A percentile compares a stretch with the other conserved stretches of the same genome.
These are phyloP conservation scores for Cladobotryum mycophilum DNA, from an alignment of 2,329 filamentous ascomycete species.

Conservation along the genomic window DNA sequence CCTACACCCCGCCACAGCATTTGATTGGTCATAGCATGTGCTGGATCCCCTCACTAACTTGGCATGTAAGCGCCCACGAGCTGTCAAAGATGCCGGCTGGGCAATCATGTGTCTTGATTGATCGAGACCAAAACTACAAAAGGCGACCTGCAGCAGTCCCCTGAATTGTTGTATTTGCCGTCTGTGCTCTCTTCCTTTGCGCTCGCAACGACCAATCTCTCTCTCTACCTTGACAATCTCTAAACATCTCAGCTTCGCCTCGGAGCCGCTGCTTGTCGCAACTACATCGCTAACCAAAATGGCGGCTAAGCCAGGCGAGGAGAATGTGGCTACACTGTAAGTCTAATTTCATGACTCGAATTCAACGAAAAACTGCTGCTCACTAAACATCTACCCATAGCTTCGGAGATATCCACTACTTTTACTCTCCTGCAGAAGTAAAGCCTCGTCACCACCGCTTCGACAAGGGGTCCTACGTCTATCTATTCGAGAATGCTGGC, in stretches of 20 bases:
- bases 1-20: background rate
- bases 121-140: background rate
- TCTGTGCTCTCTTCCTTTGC: too few species aligned
- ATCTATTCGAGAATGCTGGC: conserved; percentile 67
- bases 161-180: too few species aligned
- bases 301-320: conserved; percentile 43
- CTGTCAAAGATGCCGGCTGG: background rate
- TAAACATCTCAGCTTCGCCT: too few species aligned
- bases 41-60: conserved; percentile 9
- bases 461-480: conserved; percentile 73
- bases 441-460: conserved; percentile 74
- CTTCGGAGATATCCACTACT: conserved; percentile 75
- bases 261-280: background rate
- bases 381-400: conserved; percentile 33
- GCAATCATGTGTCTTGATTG: conserved; percentile 3
- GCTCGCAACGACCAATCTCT: too few species aligned
- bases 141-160: too few species aligned
- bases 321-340: conserved; percentile 46
- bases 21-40: conserved; percentile 8
- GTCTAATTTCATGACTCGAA: conserved; percentile 16
- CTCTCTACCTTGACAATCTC: too few species aligned
- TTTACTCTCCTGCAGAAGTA: conserved; percentile 60
- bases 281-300: conserved; percentile 24
- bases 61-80: conserved; percentile 11
- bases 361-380: background rate